phyloP scores from a whole-genome alignment of 2,329 filamentous ascomycete species.

The Zelopaecilomyces penicillatus region DNA sequence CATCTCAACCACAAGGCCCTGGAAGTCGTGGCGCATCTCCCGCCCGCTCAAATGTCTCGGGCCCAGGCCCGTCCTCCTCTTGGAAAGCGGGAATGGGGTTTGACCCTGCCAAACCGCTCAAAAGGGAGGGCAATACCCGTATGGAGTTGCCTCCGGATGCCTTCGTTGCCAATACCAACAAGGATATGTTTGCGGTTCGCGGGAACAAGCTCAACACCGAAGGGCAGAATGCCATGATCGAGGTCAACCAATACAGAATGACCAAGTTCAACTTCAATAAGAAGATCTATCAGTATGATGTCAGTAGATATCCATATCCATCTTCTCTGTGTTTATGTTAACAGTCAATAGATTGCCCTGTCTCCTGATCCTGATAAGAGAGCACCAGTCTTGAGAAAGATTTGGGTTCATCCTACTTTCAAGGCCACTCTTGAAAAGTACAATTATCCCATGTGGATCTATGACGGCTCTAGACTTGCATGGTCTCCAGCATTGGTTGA shows the following conservation, averaged over 20 bases:
- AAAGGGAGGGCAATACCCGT: slow-evolving; percentile 30
- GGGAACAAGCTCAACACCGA: slow-evolving; percentile 42
- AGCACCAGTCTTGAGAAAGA: slow-evolving; percentile 59
- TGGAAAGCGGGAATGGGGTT: slow-evolving; percentile 28
- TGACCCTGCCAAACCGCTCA: slow-evolving; percentile 33
- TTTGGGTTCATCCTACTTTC: slow-evolving; percentile 61
- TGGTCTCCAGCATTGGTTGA: slow-evolving; percentile 50
- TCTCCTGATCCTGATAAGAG: slow-evolving; percentile 54
- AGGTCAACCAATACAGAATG: slow-evolving; percentile 71
- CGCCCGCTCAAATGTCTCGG: slow-evolving; percentile 10
- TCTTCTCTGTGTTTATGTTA: background rate
- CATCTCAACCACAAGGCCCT: slow-evolving; percentile 1
- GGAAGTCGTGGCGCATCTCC: slow-evolving; percentile 12
- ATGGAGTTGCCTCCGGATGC: slow-evolving; percentile 53
- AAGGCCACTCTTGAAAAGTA: slow-evolving; percentile 44
- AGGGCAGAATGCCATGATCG: slow-evolving; percentile 46
- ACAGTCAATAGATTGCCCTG: slow-evolving; percentile 48
- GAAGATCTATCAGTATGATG: slow-evolving; percentile 76
- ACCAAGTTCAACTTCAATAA: slow-evolving; percentile 44
- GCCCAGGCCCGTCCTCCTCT: slow-evolving; percentile 12
- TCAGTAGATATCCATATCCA: slow-evolving; percentile 36
- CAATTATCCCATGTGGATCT: slow-evolving; percentile 51
- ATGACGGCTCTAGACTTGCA: slow-evolving; percentile 75
- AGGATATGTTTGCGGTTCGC: slow-evolving; percentile 27
- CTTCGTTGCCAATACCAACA: slow-evolving; percentile 30